Base-by-base conservation (phyloP, 768 basidiomycete species). In the Hortiboletus campestris region DNA sequence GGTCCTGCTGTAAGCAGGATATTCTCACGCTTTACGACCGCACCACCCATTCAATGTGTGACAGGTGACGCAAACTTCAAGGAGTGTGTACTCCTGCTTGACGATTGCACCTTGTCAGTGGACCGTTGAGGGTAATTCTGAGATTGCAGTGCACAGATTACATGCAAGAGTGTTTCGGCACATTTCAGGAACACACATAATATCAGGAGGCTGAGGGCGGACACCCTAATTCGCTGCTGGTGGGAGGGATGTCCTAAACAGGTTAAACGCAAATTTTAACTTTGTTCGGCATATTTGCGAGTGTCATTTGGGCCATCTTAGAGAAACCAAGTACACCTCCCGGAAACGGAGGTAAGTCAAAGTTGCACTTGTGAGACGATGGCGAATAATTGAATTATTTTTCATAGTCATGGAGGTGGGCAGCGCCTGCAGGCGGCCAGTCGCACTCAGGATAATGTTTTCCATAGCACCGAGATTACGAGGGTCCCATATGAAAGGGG, bases 201-300 rank as follows among this genome's bases (percentile, higher is more conserved):
- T 5, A 10, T 61, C 17, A 42, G 7, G 32, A 0, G 6, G 3
- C 32, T n/a, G 36, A 9, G 1, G 1, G 1, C 0, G 35, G 13
- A 2, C 5, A 2, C 17, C 17, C 8, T 4, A 20, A 4, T 43
- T 6, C 0, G 1, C 0, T 60, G 59, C 9, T 0, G 1, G 0
- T 60, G 59, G 59, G 0, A 8, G 0, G 44, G 29, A 1, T 57
- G 53, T 22, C 2, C 0, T 2, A n/a, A 13, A n/a, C 0, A 0
- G 1, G 0, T 13, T 13, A 4, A 0, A 4, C 34, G 22, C 8
- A 52, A 61, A 16, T n/a, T n/a, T n/a, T n/a, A 52, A 49, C 16
- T 42, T 57, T 14, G 11, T 1, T 3, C 59, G 60, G 0, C 60
- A 61, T 4, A 4, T 49, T 2, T 3, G 7, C 0, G 60, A 57